Percentiles rank a stretch among this genome's conserved stretches.
Evolutionary conservation across 345 rosid genomes (phyloP).

Genomic region (Ailanthus altissimus): DNA sequence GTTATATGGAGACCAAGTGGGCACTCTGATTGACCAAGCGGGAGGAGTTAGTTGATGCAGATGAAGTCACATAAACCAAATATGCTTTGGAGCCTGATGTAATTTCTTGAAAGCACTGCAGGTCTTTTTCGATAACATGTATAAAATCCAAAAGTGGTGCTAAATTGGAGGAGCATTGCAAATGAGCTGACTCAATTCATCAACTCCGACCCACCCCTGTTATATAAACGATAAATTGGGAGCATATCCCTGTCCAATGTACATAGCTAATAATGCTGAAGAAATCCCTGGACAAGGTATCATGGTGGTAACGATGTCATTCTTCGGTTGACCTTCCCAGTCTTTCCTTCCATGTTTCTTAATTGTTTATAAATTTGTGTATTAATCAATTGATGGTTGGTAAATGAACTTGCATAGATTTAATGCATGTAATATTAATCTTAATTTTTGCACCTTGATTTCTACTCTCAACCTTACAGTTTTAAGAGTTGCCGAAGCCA

Average conservation of each 20-base stretch:
- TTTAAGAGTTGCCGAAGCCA: not conserved
- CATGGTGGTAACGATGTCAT: not conserved
- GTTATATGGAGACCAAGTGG: slow-evolving; percentile 48
- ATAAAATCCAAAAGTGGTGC: not conserved
- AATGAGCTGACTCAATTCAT: not conserved
- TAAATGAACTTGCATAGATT: not conserved
- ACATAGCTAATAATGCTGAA: not conserved
- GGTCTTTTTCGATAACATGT: not conserved
- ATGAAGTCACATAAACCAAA: not conserved
- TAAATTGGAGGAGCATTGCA: not conserved
- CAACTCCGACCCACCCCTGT: not conserved
- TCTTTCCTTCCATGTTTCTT: not conserved
- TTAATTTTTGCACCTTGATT: not conserved
- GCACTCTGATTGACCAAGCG: slow-evolving; percentile 46
- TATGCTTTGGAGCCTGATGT: not conserved
- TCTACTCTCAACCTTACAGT: not conserved
- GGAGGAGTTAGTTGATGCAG: slow-evolving; percentile 16
- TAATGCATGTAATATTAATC: not conserved
- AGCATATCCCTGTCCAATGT: not conserved
- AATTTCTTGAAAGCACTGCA: not conserved
- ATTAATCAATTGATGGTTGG: not conserved
- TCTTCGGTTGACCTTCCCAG: not conserved
- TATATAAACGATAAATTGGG: not conserved
- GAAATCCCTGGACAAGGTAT: slow-evolving; percentile 3
- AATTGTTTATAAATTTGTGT: not conserved